A percentile compares a stretch with the other conserved stretches of the same genome.
phyloP scores from a whole-genome alignment of 2,329 filamentous ascomycete species.

The Didymellaceae sp. region DNA sequence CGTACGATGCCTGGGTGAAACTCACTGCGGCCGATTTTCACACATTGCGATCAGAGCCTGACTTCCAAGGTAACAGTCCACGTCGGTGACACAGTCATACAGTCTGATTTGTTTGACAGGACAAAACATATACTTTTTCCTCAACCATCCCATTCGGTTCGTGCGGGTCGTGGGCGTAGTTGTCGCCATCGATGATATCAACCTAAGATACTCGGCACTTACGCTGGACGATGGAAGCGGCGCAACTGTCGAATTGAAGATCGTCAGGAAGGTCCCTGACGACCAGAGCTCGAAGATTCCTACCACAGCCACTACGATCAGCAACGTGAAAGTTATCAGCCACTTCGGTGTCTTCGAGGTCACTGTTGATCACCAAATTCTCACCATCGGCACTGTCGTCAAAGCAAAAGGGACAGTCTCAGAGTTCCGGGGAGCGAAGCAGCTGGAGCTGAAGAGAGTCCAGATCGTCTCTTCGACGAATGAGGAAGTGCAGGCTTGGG shows the following conservation, averaged over 20 bases:
- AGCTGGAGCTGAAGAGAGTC: conserved; percentile 63
- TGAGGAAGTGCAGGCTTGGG: conserved; percentile 62
- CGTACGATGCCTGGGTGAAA: conserved; percentile 69
- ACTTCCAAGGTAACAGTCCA: conserved; percentile 58
- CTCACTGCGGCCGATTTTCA: conserved; percentile 64
- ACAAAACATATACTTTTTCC: conserved; percentile 62
- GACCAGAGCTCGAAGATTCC: conserved; percentile 30
- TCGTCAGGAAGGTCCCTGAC: conserved; percentile 48
- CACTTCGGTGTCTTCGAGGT: conserved; percentile 51
- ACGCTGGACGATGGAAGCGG: conserved; percentile 69
- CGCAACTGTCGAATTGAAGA: conserved; percentile 62
- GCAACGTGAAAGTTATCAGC: conserved; percentile 49
- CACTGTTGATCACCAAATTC: conserved; percentile 36
- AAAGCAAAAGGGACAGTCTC: conserved; percentile 65
- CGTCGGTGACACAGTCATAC: neutral
- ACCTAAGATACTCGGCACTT: conserved; percentile 53
- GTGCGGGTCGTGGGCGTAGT: conserved; percentile 55
- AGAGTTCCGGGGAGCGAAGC: conserved; percentile 57
- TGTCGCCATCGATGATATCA: conserved; percentile 53
- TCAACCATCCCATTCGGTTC: conserved; percentile 60
- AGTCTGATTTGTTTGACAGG: conserved; percentile 44
- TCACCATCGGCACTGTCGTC: conserved; percentile 58
- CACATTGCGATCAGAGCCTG: conserved; percentile 54
- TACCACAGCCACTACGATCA: conserved; percentile 45
- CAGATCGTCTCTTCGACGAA: conserved; percentile 58